Conservation (phyloP, 2,329 filamentous ascomycete species). For the Hymenoscyphus repandus region DNA sequence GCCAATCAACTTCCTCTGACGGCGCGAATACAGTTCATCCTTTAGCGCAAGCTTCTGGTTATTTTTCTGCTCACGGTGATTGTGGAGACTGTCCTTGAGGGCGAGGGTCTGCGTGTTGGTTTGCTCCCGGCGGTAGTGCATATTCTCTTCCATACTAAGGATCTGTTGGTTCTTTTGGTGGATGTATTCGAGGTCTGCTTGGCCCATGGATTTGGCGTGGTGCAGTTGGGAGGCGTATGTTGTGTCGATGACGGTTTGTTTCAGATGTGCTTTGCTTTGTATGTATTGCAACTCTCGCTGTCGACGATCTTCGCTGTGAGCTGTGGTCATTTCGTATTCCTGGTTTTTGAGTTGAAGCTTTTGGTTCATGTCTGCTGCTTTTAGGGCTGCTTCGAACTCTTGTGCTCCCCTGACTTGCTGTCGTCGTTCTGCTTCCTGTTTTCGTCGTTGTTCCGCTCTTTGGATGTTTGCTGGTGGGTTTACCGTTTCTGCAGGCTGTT, state of each 20-base stretch:
- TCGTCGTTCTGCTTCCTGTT: conserved; percentile 8
- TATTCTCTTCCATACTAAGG: no score
- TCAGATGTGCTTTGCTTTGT: not conserved
- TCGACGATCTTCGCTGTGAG: not conserved
- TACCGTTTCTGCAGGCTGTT: conserved; percentile 13
- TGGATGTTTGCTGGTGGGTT: conserved; percentile 12
- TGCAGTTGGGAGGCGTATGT: not conserved
- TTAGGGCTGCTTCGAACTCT: conserved; percentile 2
- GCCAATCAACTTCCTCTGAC: not conserved
- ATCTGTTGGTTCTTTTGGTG: no score
- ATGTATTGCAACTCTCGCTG: not conserved
- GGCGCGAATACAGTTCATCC: not conserved
- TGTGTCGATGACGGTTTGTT: not conserved
- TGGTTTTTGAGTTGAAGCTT: not conserved
- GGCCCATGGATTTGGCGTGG: not conserved
- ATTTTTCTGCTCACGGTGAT: no score
- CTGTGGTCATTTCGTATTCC: not conserved
- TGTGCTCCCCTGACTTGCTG: conserved; percentile 10
- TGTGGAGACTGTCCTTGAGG: no score
- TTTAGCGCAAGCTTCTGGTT: no score
- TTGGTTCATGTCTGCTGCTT: not conserved
- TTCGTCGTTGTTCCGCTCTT: conserved; percentile 9
- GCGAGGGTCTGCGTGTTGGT: no score
- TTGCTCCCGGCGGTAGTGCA: no score
- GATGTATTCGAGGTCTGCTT: not conserved